Base-by-base conservation (phyloP, 345 rosid genomes). In the Sonneratia caseolaris region DNA sequence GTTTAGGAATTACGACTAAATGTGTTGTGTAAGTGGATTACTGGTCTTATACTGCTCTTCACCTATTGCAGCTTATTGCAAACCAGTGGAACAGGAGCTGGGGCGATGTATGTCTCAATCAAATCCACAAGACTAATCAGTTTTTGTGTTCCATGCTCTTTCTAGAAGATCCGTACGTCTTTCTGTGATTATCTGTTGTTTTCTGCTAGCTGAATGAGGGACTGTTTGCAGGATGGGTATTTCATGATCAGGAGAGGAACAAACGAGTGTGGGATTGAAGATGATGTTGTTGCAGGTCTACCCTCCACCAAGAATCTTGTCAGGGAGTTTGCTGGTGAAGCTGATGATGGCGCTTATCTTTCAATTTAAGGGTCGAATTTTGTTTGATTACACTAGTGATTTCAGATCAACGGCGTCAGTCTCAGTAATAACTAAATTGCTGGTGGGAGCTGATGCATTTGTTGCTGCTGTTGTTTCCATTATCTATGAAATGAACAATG, bases 41-140 rank as follows among this genome's bases (percentile, higher is more conserved):
- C 59, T 65, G 70, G 64, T 71, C n/a, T 42, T 32, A 38, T 51
- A 38, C 15, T 71, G 27, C 74, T 11, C 53, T 76, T 22, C 72
- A 57, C 68, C 32, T 74, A 42, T 73, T 82, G 77, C 88, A 95
- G 99, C 91, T 95, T 76, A 72, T 95, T 74, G 99, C 97, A 51
- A 95, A 92, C 71, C 97, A 91, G 76, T 92, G 99, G 99, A 95
- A 89, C 75, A 78, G 81, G 73, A 81, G 91, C 77, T 92, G 99
- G 97, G 99, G 99, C 67, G 97, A 89, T 48, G 99, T 92, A 89
- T 68, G 91, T 87, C 76, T 38, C 73, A 4, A 16, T 48, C 66
- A 49, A 75, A 35, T 16, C 69, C 57, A n/a, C 79, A 32, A 68
- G 21, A 70, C 16, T 55, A 67, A 21, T 6, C 21, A 42, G 22